phyloP scores from a whole-genome alignment of 2,329 filamentous ascomycete species.

The Cladophialophora chaetospira region DNA sequence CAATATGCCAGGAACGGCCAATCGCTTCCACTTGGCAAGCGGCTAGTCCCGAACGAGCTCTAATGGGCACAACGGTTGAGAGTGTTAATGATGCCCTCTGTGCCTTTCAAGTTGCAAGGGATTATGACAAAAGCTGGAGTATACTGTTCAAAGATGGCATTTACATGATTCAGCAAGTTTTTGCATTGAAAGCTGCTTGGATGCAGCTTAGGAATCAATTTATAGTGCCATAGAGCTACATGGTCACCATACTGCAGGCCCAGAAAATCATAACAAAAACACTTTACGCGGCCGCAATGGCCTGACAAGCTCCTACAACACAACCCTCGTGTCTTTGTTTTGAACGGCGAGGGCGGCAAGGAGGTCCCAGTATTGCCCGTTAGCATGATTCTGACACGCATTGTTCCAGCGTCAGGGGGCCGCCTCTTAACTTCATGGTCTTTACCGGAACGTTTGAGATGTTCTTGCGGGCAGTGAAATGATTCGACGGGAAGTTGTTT shows the following conservation, averaged over 20 bases:
- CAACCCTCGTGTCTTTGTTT: slow-evolving; percentile 14
- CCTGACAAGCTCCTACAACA: slow-evolving; percentile 4
- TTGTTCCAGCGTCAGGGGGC: slow-evolving; percentile 10
- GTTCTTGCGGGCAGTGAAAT: slow-evolving; percentile 14
- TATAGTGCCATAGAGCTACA: not conserved
- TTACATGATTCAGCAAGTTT: too few species aligned
- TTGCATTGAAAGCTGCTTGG: too few species aligned
- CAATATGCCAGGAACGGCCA: too few species aligned
- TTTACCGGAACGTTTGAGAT: slow-evolving; percentile 17
- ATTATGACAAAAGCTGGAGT: too few species aligned
- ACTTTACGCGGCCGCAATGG: slow-evolving; percentile 29
- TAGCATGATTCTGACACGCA: not conserved
- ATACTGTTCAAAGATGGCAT: too few species aligned
- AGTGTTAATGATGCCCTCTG: too few species aligned
- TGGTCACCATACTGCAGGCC: not conserved
- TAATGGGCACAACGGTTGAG: too few species aligned
- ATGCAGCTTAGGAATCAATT: too few species aligned
- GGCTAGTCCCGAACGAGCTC: too few species aligned
- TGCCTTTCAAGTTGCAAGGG: too few species aligned
- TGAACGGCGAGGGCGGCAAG: slow-evolving; percentile 15
- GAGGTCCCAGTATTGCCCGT: slow-evolving; percentile 4
- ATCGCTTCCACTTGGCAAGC: too few species aligned
- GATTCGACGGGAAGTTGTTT: slow-evolving; percentile 24
- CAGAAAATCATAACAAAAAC: slow-evolving; percentile 24
- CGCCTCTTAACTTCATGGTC: not conserved